Evolutionary conservation across 192 early-diverging fungal genomes (phyloP), one percentile per base, ranked within the genome.

Genomic region (Dimargaris xerosporica): DNA sequence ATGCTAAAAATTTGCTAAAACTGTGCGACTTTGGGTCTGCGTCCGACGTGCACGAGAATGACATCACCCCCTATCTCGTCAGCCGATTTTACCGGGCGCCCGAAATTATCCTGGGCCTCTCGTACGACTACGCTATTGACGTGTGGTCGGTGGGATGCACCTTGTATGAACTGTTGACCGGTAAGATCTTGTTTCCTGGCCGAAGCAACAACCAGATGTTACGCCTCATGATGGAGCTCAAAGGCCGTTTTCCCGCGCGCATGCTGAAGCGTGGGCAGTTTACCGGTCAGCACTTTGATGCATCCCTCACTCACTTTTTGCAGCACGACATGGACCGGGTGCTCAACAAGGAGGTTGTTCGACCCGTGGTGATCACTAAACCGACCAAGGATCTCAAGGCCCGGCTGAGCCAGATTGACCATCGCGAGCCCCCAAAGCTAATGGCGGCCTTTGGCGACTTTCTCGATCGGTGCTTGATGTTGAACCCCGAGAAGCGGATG

Each of bases 181-280:
- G 94, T 46, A 87, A 88, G 73, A 94, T 97, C 44, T 69, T 99
- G 54, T 96, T 97, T 65, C 89, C 93, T 10, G 96, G 94, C 4
- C 74, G 84, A 56, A 87, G 75, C 70, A 98, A 98, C 73, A 96
- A 97, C 71, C 90, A 97, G 61, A 98, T 98, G 96, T 76, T 98
- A 52, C 78, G 76, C 62, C 74, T 88, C 42, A 89, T 93, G 80
- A 94, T 94, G 91, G 91, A 98, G 62, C 64, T 88, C 3, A 93
- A 93, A 56, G 96, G 96, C 15, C 83, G 82, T 31, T 88, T 96
- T 66, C 76, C 90, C 11, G 84, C 82, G 67, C 87, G 89, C 59
- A 78, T 91, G 79, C 73, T 95, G 50, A 80, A 88, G 19, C 81
- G 85, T 41, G 96, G 89, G 0, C 83, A 87, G 71, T 89, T 96